These are phyloP conservation scores for Oryza glumipatula DNA, from an alignment of 176 grass and related monocot species.

Conservation along the genomic window DNA sequence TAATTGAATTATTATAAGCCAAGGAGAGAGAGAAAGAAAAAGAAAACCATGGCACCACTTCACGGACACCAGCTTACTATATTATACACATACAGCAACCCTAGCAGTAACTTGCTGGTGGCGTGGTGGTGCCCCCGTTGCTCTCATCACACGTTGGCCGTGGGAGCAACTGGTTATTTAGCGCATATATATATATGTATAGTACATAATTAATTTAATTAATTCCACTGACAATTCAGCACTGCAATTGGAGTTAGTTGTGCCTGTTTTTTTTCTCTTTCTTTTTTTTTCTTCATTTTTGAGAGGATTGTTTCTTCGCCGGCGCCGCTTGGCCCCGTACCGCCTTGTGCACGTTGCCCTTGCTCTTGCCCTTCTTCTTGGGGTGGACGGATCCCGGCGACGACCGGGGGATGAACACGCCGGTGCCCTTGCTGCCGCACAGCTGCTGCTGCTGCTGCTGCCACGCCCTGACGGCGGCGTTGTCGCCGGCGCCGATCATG, in stretches of 20 bases:
- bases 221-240: conserved; percentile 19
- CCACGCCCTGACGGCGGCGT: neutral
- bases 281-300: neutral
- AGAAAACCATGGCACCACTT: conserved; percentile 12
- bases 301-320: neutral
- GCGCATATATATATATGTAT: neutral
- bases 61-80: conserved; percentile 16
- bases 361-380: conserved; percentile 41
- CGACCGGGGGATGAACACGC: conserved; percentile 66
- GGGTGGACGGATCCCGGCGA: conserved; percentile 30
- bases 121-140: conserved; percentile 1
- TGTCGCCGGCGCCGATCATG: neutral
- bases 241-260: conserved; percentile 49
- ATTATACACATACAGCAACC: conserved; percentile 28
- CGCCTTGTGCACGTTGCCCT: conserved; percentile 31
- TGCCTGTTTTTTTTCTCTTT: neutral
- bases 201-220: conserved; percentile 44
- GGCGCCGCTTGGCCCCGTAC: neutral
- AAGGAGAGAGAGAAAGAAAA: neutral
- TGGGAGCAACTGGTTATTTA: conserved; percentile 40
- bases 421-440: conserved; percentile 63
- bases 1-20: conserved; percentile 15
- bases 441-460: conserved; percentile 26
- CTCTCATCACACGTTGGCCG: conserved; percentile 37
- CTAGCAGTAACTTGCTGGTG: conserved; percentile 23